Base-by-base conservation (phyloP, 2,329 filamentous ascomycete genomes). In the Phaeosphaeriaceae sp. region DNA sequence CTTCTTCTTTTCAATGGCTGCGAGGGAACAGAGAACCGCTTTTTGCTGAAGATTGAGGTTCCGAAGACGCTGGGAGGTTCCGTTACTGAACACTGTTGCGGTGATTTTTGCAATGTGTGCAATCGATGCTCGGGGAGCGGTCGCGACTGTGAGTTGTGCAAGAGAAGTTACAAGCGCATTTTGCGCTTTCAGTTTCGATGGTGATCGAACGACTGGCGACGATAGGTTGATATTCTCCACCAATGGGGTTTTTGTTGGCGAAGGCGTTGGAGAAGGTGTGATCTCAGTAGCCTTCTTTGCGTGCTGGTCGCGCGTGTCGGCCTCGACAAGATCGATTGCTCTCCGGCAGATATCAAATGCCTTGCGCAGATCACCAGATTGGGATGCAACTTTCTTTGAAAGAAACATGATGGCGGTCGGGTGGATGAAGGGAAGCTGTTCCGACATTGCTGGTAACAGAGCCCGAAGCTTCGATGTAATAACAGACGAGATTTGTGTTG, bases 21-120 rank as follows among this genome's bases (percentile, higher is more conserved):
- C 82, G 12, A 99, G 80, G 0, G 93, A 86, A 76, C 94, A 99
- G 8, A 99, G 81, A 0, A 93, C 92, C 3, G 93, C 94, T 73
- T 96, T 97, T 73, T 99, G 94, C 70, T 99, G 95, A 2, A 99
- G 81, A 70, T 97, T 99, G 48, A 99, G 83, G 4, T 87, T 86
- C 72, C 89, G 88, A 12, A 99, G 84, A 49, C 94, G 85, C 63
- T 97, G 91, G 11, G 82, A 84, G 1, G 92, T 89, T 29, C 92
- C 92, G 62, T 97, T 93, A 70, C 89, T 90, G 73, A 99, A 97
- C 1, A 91, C 89, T 3, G 90, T 86, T 0, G 92, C 86, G 0
- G 94, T 96, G 52, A 97, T 87, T 63, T 90, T 92, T 68, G 94
- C 96, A 64, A 99, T 85, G 70, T 99, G 94, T 1, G 86, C 86